A percentile compares a stretch with the other conserved stretches of the same genome.
Conservation (phyloP, 2,329 filamentous ascomycete species). For the Phialophora verrucosa region DNA sequence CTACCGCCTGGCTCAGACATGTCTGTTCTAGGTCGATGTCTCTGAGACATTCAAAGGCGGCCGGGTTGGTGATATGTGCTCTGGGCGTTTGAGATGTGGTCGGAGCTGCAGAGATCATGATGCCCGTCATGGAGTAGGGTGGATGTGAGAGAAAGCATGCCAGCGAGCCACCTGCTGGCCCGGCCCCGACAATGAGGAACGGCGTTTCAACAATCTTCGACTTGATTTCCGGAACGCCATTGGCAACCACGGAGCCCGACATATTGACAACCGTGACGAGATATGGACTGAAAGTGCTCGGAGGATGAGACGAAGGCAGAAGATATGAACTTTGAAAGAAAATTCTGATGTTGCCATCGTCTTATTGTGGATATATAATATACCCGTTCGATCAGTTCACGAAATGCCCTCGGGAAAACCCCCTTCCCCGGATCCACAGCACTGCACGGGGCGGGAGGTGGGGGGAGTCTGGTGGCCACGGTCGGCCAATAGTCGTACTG, state of each 20-base stretch:
- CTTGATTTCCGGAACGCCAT: conserved; percentile 25
- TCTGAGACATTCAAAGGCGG: conserved; percentile 48
- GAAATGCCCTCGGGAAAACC: conserved; percentile 28
- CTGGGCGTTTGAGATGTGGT: conserved; percentile 38
- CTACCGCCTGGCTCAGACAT: conserved; percentile 43
- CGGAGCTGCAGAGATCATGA: conserved; percentile 37
- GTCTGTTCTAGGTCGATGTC: conserved; percentile 53
- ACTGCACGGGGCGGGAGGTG: conserved; percentile 7
- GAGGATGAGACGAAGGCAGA: background rate
- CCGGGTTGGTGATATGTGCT: conserved; percentile 40
- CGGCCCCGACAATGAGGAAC: conserved; percentile 50
- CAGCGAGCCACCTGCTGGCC: conserved; percentile 59
- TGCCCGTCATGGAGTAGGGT: conserved; percentile 37
- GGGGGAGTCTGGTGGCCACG: conserved; percentile 5
- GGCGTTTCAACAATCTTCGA: conserved; percentile 32
- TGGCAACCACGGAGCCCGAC: conserved; percentile 20
- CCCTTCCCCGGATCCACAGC: conserved; percentile 30
- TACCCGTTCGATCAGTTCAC: background rate
- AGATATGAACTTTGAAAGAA: background rate
- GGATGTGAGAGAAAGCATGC: conserved; percentile 34
- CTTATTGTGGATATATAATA: background rate
- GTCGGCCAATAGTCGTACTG: background rate
- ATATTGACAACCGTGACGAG: conserved; percentile 11
- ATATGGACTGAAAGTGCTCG: background rate
- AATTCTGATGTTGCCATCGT: background rate